A percentile compares a stretch with the other conserved stretches of the same genome.
phyloP scores from a whole-genome alignment of 257 asterid genomes.

The Lycium ferocissimum region DNA sequence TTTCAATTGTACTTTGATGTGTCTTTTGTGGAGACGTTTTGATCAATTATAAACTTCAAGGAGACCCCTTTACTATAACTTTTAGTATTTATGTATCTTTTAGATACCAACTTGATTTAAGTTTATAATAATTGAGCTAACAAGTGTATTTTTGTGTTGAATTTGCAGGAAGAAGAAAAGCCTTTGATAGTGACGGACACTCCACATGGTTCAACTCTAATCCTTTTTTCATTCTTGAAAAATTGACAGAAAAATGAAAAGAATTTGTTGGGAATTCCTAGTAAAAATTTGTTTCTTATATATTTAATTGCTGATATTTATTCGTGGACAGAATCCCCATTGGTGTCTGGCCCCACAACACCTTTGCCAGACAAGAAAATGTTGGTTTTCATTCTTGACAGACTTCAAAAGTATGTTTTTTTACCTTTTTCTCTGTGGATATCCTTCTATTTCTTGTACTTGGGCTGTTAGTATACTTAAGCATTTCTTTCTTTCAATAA shows the following conservation, averaged over 20 bases:
- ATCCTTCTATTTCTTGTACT: conserved; percentile 36
- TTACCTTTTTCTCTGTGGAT: conserved; percentile 37
- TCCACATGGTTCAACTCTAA: conserved; percentile 62
- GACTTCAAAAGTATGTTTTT: conserved; percentile 92
- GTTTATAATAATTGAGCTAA: conserved; percentile 36
- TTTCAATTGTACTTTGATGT: conserved; percentile 28
- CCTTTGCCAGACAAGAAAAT: conserved; percentile 98
- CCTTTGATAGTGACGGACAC: conserved; percentile 71
- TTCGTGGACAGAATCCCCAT: conserved; percentile 82
- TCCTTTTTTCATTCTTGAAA: conserved; percentile 33
- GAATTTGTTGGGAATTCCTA: conserved; percentile 34
- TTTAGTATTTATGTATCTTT: conserved; percentile 32
- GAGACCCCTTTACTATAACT: conserved; percentile 36
- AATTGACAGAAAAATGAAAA: conserved; percentile 19
- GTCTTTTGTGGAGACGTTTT: conserved; percentile 40
- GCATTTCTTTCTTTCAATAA: conserved; percentile 10
- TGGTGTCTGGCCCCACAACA: conserved; percentile 89
- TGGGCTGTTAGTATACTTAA: conserved; percentile 33
- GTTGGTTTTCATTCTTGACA: conserved; percentile 93
- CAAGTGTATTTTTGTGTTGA: conserved; percentile 34
- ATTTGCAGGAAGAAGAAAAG: conserved; percentile 71
- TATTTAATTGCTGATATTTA: conserved; percentile 49
- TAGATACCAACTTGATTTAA: conserved; percentile 30
- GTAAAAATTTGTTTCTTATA: conserved; percentile 37
- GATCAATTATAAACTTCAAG: conserved; percentile 40